phyloP scores from a whole-genome alignment of 495 filamentous ascomycete genomes.

The Aspergillus campestris region DNA sequence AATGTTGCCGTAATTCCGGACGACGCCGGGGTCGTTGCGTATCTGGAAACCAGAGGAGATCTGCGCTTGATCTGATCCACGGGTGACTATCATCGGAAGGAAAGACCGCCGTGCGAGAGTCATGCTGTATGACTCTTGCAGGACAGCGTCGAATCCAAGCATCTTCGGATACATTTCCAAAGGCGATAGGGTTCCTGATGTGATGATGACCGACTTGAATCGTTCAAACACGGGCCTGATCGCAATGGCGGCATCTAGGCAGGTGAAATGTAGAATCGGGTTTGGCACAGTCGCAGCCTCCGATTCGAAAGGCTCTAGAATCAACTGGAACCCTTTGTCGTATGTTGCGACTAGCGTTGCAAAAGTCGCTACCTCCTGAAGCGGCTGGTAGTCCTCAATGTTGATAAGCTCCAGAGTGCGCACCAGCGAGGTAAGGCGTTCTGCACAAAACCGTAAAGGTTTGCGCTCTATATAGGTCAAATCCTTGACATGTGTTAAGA shows the following conservation, averaged over 20 bases:
- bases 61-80: conserved; percentile 85
- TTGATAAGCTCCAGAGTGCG: conserved; percentile 93
- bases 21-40: conserved; percentile 86
- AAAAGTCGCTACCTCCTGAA: conserved; percentile 97
- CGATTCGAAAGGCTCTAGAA: conserved; percentile 92
- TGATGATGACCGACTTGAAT: conserved; percentile 97
- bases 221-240: conserved; percentile 97
- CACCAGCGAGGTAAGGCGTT: conserved; percentile 89
- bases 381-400: conserved; percentile 93
- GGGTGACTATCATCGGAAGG: conserved; percentile 93
- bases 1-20: conserved; percentile 90
- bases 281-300: conserved; percentile 95
- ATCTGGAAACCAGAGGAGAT: conserved; percentile 89
- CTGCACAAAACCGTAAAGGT: conserved; percentile 89
- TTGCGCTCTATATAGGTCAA: conserved; percentile 97
- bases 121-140: conserved; percentile 96
- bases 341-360: conserved; percentile 97
- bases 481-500: conserved; percentile 87
- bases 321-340: conserved; percentile 92
- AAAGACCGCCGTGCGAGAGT: conserved; percentile 93
- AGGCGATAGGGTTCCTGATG: conserved; percentile 93
- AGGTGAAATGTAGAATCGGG: conserved; percentile 91
- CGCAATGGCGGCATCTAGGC: conserved; percentile 94
- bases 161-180: conserved; percentile 99
- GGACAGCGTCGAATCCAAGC: conserved; percentile 83